Conservation (phyloP, 2,329 filamentous ascomycete genomes). For the Tolypocladium inflatum region DNA sequence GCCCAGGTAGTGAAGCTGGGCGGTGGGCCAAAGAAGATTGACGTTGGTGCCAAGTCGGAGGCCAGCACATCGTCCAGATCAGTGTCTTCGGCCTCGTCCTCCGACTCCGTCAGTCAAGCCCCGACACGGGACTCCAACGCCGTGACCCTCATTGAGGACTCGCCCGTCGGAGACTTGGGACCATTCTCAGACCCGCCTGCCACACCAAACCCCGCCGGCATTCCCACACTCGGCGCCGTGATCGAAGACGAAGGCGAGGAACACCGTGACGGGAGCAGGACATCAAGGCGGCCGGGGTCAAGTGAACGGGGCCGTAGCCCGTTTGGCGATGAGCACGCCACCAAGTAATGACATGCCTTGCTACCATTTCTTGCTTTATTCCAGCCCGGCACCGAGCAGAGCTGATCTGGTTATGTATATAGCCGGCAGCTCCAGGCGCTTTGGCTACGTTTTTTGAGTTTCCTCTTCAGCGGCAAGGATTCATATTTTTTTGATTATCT, state of each 20-base stretch:
- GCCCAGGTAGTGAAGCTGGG: constrained; percentile 53
- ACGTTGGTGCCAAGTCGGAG: constrained; percentile 27
- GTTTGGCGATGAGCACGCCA: constrained; percentile 50
- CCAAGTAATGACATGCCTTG: constrained; percentile 30
- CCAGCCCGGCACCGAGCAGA: neutral
- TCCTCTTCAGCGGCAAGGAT: neutral
- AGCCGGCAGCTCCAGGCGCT: neutral
- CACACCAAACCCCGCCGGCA: constrained; percentile 22
- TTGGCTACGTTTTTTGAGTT: neutral
- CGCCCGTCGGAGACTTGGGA: constrained; percentile 40
- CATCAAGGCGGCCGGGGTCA: constrained; percentile 12
- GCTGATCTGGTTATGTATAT: neutral
- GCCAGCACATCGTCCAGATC: constrained; percentile 16
- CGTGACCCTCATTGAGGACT: constrained; percentile 40
- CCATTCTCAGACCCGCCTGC: constrained; percentile 50
- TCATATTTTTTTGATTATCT: neutral
- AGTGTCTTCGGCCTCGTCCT: constrained; percentile 4
- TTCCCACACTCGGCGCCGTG: constrained; percentile 42
- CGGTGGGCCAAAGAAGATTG: constrained; percentile 37
- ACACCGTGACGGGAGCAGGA: constrained; percentile 25
- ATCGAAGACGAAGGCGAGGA: constrained; percentile 40
- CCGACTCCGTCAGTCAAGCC: constrained; percentile 9
- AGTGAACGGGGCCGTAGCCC: constrained; percentile 32
- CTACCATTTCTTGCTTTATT: constrained; percentile 2
- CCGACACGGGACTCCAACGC: constrained; percentile 30